These are phyloP conservation scores for Amoeboradix gromovi DNA, from an alignment of 371 early-diverging fungal genomes.

Conservation along the genomic window DNA sequence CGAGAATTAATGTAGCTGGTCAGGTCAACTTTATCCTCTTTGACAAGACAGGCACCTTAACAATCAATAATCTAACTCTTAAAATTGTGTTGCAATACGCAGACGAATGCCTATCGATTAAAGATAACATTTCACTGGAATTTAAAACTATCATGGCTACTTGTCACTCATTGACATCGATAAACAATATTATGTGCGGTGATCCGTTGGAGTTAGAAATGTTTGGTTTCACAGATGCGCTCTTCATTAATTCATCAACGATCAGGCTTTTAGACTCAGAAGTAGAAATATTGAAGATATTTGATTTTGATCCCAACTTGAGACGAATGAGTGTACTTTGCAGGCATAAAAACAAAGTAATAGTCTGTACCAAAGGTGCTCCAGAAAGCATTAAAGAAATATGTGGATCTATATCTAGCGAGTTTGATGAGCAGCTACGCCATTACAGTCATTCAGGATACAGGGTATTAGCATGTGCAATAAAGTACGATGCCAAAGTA, in stretches of 20 bases:
- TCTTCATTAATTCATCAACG: too few species aligned
- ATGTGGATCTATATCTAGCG: too few species aligned
- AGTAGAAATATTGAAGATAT: constrained; percentile 63
- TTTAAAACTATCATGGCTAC: constrained; percentile 56
- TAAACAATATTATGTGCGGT: constrained; percentile 65
- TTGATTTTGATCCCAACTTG: constrained; percentile 75
- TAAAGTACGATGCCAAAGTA: too few species aligned
- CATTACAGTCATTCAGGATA: not conserved
- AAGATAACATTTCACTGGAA: constrained; percentile 9
- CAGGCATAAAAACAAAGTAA: too few species aligned
- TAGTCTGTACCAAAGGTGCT: too few species aligned
- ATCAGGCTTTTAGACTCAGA: too few species aligned
- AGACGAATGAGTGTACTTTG: constrained; percentile 93
- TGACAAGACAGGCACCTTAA: constrained; percentile 18
- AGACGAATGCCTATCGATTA: too few species aligned
- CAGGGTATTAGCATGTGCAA: too few species aligned
- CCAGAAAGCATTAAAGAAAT: too few species aligned
- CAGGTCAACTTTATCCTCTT: constrained; percentile 10
- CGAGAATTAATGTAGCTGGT: constrained; percentile 9
- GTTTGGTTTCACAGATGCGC: constrained; percentile 84
- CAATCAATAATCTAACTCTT: constrained; percentile 2
- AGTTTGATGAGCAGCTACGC: too few species aligned
- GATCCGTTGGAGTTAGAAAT: constrained; percentile 95
- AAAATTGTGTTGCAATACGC: too few species aligned
- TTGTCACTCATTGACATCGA: constrained; percentile 80